A percentile compares a stretch with the other conserved stretches of the same genome.
Evolutionary conservation across 2,329 filamentous ascomycete genomes (phyloP).

Genomic region (Colletotrichum cuscutae): DNA sequence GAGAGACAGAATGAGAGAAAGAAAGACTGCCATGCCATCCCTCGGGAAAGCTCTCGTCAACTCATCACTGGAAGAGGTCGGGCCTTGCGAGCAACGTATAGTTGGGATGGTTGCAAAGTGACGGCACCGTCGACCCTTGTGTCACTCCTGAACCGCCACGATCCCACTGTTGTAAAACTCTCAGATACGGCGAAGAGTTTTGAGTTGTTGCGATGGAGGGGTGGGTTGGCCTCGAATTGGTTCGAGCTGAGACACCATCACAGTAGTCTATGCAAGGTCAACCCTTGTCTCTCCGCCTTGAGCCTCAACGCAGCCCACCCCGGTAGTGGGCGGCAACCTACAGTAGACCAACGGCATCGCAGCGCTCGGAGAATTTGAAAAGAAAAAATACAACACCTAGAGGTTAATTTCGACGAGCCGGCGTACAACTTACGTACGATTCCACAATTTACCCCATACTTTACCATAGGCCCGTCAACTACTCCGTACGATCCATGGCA

Average conservation of each 20-base stretch:
- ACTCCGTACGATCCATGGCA: neutral
- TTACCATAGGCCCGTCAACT: neutral
- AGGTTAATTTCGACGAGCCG: slow-evolving; percentile 5
- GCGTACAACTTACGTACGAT: neutral
- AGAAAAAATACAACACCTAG: neutral
- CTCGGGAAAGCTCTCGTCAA: neutral
- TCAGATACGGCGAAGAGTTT: slow-evolving; percentile 26
- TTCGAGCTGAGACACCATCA: slow-evolving; percentile 30
- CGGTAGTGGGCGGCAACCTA: slow-evolving; percentile 14
- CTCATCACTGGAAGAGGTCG: slow-evolving; percentile 18
- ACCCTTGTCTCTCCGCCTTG: slow-evolving; percentile 26
- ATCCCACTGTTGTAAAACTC: slow-evolving; percentile 30
- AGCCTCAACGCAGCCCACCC: slow-evolving; percentile 22
- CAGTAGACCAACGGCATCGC: slow-evolving; percentile 10
- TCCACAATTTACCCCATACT: neutral
- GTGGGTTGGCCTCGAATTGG: slow-evolving; percentile 28
- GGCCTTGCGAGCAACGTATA: slow-evolving; percentile 19
- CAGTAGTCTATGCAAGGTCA: slow-evolving; percentile 27
- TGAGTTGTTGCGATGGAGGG: slow-evolving; percentile 34
- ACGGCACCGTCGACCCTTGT: slow-evolving; percentile 13
- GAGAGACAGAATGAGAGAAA: too few relatives aligned
- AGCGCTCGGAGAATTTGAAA: slow-evolving; percentile 22
- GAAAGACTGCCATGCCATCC: neutral
- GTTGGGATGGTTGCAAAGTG: slow-evolving; percentile 21
- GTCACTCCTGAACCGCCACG: slow-evolving; percentile 22